Base-by-base conservation (phyloP, 305 asterid genomes). In the Fraxinus velutina region DNA sequence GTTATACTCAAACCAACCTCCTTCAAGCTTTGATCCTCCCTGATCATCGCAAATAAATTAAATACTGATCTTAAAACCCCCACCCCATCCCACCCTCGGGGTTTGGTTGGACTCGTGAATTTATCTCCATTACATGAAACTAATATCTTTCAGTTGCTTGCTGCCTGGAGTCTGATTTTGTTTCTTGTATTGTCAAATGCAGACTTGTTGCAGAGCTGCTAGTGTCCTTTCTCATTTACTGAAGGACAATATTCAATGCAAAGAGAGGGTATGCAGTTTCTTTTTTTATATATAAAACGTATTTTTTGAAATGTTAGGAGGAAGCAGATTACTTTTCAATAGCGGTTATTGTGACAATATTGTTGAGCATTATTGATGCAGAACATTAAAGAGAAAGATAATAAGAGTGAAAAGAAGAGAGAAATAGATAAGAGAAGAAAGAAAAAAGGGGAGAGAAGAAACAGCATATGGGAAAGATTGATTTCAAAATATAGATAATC, bases 181-280 rank as follows among this genome's bases (percentile, higher is more conserved):
- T 22, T 2, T 27, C 73, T 6, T n/a, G 73, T 74, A 52, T 50
- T 80, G 74, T 81, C 64, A 78, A 70, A 57, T 85, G 89, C 93
- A 96, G 99, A 91, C 94, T 72, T 92, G 97, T 90, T 91, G 97
- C 89, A 91, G 99, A 90, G 99, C 99, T 84, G 97, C 98, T 64
- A 92, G 97, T 66, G 91, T 96, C 86, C 93, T 96, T 83, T 92
- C 97, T 66, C 95, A 93, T 90, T 84, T 96, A 78, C 87, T 94
- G 87, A 91, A 90, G 89, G 97, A 93, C 82, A 96, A 94, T 80
- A 77, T 74, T 73, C 93, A 86, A 73, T 92, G 99, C 95, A 94
- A 94, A 90, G 97, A 94, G 87, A 91, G 80, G 97, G 99, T 96
- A 90, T 79, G 64, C 64, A 4, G 64, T 52, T 52, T 52, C 64